phyloP scores from a whole-genome alignment of 495 filamentous ascomycete genomes.

The Aspergillus haitiensis region DNA sequence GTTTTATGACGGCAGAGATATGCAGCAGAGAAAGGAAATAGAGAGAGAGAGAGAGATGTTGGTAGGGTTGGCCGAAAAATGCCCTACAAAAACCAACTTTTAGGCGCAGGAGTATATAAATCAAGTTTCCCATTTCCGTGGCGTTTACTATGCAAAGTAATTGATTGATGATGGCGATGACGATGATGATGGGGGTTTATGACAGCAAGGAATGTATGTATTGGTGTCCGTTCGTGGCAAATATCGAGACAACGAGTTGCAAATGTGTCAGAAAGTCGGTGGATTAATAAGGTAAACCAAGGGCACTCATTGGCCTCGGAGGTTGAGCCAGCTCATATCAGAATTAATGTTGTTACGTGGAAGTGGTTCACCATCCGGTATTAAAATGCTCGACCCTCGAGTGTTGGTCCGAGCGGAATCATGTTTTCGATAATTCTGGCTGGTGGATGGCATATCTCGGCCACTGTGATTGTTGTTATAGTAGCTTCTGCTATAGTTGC shows the following conservation, averaged over 20 bases:
- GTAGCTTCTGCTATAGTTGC: conserved; percentile 58
- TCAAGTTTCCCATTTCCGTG: not conserved
- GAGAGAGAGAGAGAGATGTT: not conserved
- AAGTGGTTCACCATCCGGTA: conserved; percentile 44
- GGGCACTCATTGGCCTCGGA: conserved; percentile 38
- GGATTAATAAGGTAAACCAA: conserved; percentile 14
- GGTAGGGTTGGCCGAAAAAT: not conserved
- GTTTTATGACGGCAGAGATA: not conserved
- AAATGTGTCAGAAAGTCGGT: not conserved
- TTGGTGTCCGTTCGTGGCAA: not conserved
- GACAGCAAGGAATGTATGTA: not conserved
- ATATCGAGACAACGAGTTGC: too few species aligned
- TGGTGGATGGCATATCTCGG: conserved; percentile 31
- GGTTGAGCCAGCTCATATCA: conserved; percentile 80
- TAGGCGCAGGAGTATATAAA: too few species aligned
- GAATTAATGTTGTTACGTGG: conserved; percentile 43
- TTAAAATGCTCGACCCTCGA: conserved; percentile 39
- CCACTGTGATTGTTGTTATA: conserved; percentile 46
- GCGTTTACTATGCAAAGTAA: not conserved
- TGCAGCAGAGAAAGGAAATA: not conserved
- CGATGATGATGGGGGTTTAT: not conserved
- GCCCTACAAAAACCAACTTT: too few species aligned
- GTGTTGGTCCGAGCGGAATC: conserved; percentile 30
- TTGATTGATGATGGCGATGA: not conserved
- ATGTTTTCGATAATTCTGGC: conserved; percentile 16